Conservation (phyloP, 192 early-diverging fungal species). For the Phlyctochytrium planicorne region DNA sequence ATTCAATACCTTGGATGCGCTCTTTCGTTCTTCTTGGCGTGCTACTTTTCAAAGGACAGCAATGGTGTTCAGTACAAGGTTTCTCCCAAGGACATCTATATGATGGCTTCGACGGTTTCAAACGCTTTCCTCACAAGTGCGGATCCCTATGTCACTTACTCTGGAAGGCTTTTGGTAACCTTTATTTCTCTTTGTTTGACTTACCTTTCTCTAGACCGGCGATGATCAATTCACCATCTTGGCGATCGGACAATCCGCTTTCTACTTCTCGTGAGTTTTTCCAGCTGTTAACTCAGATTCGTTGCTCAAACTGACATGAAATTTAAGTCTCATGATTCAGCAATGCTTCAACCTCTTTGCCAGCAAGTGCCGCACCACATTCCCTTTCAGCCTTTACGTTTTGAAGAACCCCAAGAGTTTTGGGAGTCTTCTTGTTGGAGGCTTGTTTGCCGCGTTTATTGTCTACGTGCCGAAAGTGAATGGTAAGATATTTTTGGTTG, state of each 20-base stretch:
- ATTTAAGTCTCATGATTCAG: constrained; percentile 66
- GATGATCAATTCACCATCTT: constrained; percentile 59
- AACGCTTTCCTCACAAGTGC: constrained; percentile 8
- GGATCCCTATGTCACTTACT: constrained; percentile 10
- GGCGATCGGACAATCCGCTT: constrained; percentile 71
- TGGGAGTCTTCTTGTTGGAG: constrained; percentile 67
- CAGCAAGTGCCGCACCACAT: constrained; percentile 72
- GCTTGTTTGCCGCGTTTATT: constrained; percentile 65
- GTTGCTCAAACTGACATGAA: too few relatives aligned
- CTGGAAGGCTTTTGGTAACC: constrained; percentile 37
- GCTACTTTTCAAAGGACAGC: constrained; percentile 57
- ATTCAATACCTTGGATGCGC: constrained; percentile 74
- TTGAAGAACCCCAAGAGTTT: constrained; percentile 67
- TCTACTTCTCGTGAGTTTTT: constrained; percentile 51
- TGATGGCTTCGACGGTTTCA: neutral
- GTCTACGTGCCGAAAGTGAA: constrained; percentile 84
- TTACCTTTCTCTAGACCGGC: too few relatives aligned
- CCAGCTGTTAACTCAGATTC: too few relatives aligned
- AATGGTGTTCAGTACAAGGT: constrained; percentile 15
- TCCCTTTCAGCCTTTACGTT: constrained; percentile 64
- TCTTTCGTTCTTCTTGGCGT: constrained; percentile 75
- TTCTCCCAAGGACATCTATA: constrained; percentile 10
- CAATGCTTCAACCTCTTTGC: constrained; percentile 96
- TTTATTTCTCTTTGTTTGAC: constrained; percentile 12
- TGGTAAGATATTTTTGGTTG: constrained; percentile 43